phyloP scores from a whole-genome alignment of 2,329 filamentous ascomycete genomes.

The Hawksworthiomyces lignivorus region DNA sequence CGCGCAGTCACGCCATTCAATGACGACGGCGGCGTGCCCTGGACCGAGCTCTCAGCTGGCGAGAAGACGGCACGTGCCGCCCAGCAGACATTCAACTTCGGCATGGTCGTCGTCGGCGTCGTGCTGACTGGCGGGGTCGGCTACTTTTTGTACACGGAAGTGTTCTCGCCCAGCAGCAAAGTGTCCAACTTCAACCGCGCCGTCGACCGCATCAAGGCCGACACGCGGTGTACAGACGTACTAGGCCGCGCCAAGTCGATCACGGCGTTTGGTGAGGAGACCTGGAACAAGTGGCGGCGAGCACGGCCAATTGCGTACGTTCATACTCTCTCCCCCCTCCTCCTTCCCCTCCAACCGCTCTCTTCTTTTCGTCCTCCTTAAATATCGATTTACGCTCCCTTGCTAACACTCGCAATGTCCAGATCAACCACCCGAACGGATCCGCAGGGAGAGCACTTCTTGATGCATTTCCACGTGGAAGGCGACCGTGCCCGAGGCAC shows the following conservation, averaged over 20 bases:
- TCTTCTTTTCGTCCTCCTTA: background rate
- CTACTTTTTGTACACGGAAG: conserved; percentile 72
- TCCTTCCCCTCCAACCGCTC: background rate
- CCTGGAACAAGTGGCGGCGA: conserved; percentile 71
- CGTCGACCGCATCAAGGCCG: conserved; percentile 68
- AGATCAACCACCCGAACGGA: conserved; percentile 65
- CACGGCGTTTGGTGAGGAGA: conserved; percentile 71
- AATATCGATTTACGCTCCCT: no score
- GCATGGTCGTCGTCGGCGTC: conserved; percentile 66
- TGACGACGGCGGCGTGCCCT: conserved; percentile 75
- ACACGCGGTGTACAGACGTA: conserved; percentile 61
- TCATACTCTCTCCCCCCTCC: background rate
- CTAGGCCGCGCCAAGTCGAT: conserved; percentile 72
- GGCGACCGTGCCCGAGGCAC: conserved; percentile 67
- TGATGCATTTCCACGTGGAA: conserved; percentile 82
- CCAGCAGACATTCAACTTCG: conserved; percentile 85
- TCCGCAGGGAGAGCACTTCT: conserved; percentile 67
- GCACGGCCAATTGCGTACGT: conserved; percentile 53
- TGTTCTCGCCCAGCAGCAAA: conserved; percentile 79
- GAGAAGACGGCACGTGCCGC: conserved; percentile 82
- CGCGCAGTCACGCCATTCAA: conserved; percentile 75
- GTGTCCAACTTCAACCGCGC: conserved; percentile 83
- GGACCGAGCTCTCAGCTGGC: conserved; percentile 63
- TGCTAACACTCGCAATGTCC: conserved; percentile 16
- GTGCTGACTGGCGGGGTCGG: conserved; percentile 70